Conservation (phyloP, 768 basidiomycete genomes). For the Sporobolomyces roseus region DNA sequence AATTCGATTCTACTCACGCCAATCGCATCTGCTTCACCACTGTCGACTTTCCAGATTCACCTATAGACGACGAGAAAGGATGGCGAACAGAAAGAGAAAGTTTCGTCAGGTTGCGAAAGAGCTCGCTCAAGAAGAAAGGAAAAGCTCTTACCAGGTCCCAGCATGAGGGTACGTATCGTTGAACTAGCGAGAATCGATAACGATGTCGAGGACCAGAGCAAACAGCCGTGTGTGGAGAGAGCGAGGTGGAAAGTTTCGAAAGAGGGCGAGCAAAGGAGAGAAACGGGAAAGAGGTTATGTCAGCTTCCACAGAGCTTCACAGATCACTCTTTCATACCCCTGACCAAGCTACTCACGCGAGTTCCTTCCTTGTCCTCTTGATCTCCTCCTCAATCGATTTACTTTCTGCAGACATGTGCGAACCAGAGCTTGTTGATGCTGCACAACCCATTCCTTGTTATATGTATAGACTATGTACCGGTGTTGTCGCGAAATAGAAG, state of each 20-base stretch:
- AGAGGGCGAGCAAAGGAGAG: not conserved
- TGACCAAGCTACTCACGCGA: not conserved
- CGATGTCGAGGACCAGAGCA: no score
- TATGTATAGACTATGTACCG: not conserved
- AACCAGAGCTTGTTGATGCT: not conserved
- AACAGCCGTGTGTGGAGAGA: no score
- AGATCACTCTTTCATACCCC: no score
- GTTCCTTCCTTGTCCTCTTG: constrained; percentile 9
- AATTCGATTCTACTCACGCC: constrained; percentile 70
- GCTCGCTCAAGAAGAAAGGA: no score
- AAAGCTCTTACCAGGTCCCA: constrained; percentile 94
- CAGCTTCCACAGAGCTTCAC: no score
- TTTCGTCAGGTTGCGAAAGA: no score
- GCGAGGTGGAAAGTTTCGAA: not conserved
- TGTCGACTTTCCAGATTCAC: constrained; percentile 82
- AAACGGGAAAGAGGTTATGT: no score
- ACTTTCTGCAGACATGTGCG: not conserved
- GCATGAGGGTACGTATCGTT: constrained; percentile 68
- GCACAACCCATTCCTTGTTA: not conserved
- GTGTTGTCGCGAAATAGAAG: no score
- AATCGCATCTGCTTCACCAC: constrained; percentile 88
- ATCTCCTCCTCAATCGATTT: constrained; percentile 15
- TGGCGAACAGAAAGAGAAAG: no score
- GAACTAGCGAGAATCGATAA: not conserved
- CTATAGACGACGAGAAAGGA: no score